These are phyloP conservation scores for Garcia nutans DNA, from an alignment of 345 rosid species.

Conservation along the genomic window DNA sequence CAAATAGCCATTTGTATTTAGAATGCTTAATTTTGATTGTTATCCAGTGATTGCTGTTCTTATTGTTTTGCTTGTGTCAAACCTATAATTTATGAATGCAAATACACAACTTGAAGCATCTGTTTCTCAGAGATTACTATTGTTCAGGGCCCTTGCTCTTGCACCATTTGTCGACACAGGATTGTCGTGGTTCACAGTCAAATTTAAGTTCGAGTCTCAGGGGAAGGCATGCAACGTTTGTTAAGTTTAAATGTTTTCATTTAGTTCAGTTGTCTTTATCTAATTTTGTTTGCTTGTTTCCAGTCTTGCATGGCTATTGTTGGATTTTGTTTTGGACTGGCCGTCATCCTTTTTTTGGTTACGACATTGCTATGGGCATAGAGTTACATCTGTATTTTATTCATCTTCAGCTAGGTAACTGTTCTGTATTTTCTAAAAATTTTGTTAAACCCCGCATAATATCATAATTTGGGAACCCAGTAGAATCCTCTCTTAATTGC, in stretches of 20 bases:
- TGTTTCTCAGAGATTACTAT: constrained; percentile 5
- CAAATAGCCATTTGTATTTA: background rate
- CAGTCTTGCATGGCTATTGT: constrained; percentile 73
- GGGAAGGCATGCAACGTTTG: constrained; percentile 53
- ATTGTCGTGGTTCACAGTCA: constrained; percentile 73
- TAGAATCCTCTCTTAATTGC: background rate
- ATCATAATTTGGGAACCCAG: background rate
- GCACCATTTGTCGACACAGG: constrained; percentile 85
- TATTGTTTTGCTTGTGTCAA: background rate
- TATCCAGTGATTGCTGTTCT: background rate
- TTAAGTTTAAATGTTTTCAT: background rate
- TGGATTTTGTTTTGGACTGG: constrained; percentile 77
- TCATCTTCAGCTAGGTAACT: background rate
- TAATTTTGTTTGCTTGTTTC: constrained; percentile 8
- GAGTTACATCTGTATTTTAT: background rate
- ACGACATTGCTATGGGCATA: constrained; percentile 73
- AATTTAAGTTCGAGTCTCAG: constrained; percentile 64
- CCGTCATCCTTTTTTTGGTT: constrained; percentile 51
- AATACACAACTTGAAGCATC: background rate
- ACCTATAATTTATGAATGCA: background rate
- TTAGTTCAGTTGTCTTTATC: constrained; percentile 3
- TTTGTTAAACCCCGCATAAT: background rate
- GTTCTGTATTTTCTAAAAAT: background rate
- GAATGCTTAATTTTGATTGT: background rate
- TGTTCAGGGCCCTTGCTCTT: constrained; percentile 82